Base-by-base conservation (phyloP, 768 basidiomycete species). In the Boletus vinaceobasis region DNA sequence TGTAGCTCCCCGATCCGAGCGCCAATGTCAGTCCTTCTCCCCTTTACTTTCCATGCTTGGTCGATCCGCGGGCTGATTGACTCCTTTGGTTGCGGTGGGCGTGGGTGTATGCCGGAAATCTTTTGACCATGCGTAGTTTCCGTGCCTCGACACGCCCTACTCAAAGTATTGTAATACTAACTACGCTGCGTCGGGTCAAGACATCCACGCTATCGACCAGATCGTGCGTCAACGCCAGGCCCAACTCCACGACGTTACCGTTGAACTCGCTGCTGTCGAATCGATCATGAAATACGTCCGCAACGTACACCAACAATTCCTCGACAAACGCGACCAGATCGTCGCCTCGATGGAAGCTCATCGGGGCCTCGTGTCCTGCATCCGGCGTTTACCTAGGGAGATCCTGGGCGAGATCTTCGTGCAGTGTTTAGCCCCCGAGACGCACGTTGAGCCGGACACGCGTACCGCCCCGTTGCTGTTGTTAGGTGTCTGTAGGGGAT, bases 341-440 rank as follows among this genome's bases (percentile, higher is more conserved):
- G 19, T 35, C 1, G 15, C 37, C 19, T 68, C 64, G 13, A 59
- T 69, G 50, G 35, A 57, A 4, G 48, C 35, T 2, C 67, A 71
- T 46, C 57, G 35, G 15, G 59, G 65, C 3, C 59, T 72, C 1
- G 32, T 62, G 27, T 63, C 65, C 8, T 58, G 60, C 36, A 75
- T 81, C 53, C 63, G 61, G 15, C 49, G 61, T 2, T 32, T 82
- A 7, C 79, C 80, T 6, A 42, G 74, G 2, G 81, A 82, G 61
- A 62, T 82, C 4, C 71, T 74, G 31, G 71, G 73, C 35, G 76
- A 79, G 63, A 76, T 83, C 35, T 81, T 81, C 61, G 59, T 62
- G 9, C 67, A 70, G 17, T 76, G 73, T 57, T 59, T 75, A n/a
- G 61, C 66, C 4, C n/a, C 50, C 0, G 60, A 67, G 19, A 50